phyloP scores from a whole-genome alignment of 305 asterid genomes.

The Coffea humblotiana region DNA sequence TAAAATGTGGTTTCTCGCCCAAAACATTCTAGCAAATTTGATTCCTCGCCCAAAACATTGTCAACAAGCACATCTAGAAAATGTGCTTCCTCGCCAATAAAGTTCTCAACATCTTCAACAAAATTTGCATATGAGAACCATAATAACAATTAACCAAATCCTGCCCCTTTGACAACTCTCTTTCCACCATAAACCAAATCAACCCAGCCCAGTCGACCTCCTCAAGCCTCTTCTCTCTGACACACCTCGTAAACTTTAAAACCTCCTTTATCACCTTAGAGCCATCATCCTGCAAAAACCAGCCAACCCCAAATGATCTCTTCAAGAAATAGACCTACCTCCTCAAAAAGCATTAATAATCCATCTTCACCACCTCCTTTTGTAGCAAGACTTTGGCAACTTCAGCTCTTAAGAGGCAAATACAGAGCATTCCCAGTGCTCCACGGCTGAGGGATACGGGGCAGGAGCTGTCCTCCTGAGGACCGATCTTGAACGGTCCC shows the following conservation, averaged over 20 bases:
- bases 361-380: neutral
- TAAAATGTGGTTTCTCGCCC: too few relatives aligned
- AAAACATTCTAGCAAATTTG: too few relatives aligned
- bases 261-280: neutral
- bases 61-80: neutral
- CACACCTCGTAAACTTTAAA: neutral
- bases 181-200: constrained; percentile 21
- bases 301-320: constrained; percentile 13
- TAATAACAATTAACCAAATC: constrained; percentile 17
- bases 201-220: constrained; percentile 18
- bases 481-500: too few relatives aligned
- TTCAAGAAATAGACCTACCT: constrained; percentile 8
- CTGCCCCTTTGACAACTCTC: constrained; percentile 17
- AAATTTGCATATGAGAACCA: constrained; percentile 24
- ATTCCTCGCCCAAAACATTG: too few relatives aligned
- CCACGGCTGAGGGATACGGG: neutral
- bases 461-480: too few relatives aligned
- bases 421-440: neutral
- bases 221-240: constrained; percentile 8
- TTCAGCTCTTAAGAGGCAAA: neutral
- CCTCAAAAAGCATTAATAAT: neutral
- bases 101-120: constrained; percentile 10
- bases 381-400: neutral
- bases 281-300: constrained; percentile 19
- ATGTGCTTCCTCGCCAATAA: neutral